phyloP scores from a whole-genome alignment of 2,329 filamentous ascomycete genomes.

The Volutella citrinella region DNA sequence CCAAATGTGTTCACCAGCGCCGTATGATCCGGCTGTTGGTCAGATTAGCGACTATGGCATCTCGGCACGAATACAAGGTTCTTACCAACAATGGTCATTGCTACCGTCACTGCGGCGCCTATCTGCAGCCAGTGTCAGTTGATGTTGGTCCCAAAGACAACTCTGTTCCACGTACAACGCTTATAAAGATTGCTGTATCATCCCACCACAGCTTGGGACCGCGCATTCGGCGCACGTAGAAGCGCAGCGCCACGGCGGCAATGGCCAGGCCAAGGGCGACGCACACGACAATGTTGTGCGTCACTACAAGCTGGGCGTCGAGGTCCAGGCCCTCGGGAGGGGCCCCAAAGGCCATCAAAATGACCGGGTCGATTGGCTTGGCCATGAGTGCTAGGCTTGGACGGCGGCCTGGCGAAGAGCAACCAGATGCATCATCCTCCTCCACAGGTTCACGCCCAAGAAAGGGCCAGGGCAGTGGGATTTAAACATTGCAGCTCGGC shows the following conservation, averaged over 20 bases:
- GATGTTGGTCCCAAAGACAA: too few relatives aligned
- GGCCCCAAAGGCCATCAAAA: conserved; percentile 7
- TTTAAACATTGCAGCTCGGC: too few relatives aligned
- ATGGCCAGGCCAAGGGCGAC: conserved; percentile 6
- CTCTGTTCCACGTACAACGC: conserved; percentile 10
- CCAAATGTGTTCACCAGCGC: conserved; percentile 12
- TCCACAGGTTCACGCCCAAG: too few relatives aligned
- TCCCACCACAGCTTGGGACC: conserved; percentile 9
- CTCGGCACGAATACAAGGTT: neutral
- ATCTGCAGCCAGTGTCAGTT: too few relatives aligned
- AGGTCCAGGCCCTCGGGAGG: conserved; percentile 8
- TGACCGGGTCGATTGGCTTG: conserved; percentile 6
- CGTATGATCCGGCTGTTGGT: conserved; percentile 7
- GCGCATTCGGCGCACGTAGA: conserved; percentile 6
- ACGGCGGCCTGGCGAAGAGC: neutral
- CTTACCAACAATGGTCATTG: conserved; percentile 8
- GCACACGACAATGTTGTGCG: conserved; percentile 10
- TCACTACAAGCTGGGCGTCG: conserved; percentile 2
- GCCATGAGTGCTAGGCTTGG: neutral
- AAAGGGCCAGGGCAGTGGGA: too few relatives aligned
- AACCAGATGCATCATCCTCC: too few relatives aligned
- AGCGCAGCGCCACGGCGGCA: conserved; percentile 4
- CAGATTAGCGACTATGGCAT: neutral
- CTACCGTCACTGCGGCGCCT: too few relatives aligned
- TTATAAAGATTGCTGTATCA: conserved; percentile 7